These are phyloP conservation scores for Claviceps paspali DNA, from an alignment of 2,329 filamentous ascomycete species.

Conservation along the genomic window DNA sequence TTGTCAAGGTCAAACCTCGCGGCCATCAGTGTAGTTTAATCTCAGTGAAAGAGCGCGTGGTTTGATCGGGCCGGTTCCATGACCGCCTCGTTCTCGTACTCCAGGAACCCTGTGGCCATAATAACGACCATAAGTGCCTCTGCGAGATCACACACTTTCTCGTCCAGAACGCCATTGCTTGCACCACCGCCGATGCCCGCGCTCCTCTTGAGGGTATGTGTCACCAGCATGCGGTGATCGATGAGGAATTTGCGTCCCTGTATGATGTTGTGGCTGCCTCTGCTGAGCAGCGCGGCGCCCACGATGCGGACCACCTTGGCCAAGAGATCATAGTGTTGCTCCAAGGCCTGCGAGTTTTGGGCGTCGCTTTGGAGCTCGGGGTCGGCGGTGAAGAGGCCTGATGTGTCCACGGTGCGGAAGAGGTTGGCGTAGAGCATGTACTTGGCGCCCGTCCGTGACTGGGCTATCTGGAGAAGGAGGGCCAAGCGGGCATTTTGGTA, in stretches of 20 bases:
- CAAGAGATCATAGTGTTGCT: constrained; percentile 73
- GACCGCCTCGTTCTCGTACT: constrained; percentile 33
- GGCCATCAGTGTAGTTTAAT: too few relatives aligned
- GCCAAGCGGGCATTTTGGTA: constrained; percentile 60
- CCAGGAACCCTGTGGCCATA: constrained; percentile 66
- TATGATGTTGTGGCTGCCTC: constrained; percentile 68
- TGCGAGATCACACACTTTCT: constrained; percentile 59
- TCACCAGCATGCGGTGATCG: constrained; percentile 70
- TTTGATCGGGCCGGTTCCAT: constrained; percentile 18
- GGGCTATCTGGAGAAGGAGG: constrained; percentile 69
- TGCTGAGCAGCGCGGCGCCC: constrained; percentile 63
- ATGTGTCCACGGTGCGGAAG: constrained; percentile 65
- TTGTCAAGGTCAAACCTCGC: constrained; percentile 12
- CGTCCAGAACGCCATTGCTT: constrained; percentile 29
- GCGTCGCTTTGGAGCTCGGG: constrained; percentile 79
- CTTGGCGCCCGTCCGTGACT: constrained; percentile 70
- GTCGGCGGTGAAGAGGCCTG: constrained; percentile 75
- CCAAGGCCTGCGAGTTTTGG: constrained; percentile 53
- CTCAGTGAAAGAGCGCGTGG: constrained; percentile 25
- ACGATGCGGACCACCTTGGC: constrained; percentile 69
- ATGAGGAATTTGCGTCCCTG: constrained; percentile 68
- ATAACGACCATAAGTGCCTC: constrained; percentile 77
- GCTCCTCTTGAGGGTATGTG: constrained; percentile 80
- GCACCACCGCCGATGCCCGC: constrained; percentile 52
- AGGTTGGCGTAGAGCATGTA: constrained; percentile 81